Percentiles rank a stretch among this genome's conserved stretches.
Conservation (phyloP, 768 basidiomycete genomes). For the Pulveroboletus sp. region DNA sequence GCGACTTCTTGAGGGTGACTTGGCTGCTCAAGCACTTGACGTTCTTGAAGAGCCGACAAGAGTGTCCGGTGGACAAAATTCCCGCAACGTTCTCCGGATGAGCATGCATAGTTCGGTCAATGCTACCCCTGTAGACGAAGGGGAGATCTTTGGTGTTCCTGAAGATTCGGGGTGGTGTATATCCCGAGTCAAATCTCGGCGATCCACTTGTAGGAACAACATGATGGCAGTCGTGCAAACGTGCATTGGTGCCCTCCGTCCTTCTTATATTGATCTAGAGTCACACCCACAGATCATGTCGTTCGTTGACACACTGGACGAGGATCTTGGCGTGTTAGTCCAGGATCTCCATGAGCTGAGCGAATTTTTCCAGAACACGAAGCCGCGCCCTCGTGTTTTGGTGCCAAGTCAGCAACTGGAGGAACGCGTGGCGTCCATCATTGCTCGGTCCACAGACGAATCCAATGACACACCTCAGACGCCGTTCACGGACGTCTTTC, state of each 20-base stretch:
- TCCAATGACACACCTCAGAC: conserved; percentile 61
- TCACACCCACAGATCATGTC: conserved; percentile 41
- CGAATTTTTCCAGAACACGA: conserved; percentile 59
- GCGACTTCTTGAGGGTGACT: conserved; percentile 81
- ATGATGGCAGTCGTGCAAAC: conserved; percentile 84
- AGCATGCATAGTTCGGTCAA: conserved; percentile 65
- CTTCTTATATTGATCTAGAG: conserved; percentile 70
- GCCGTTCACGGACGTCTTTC: conserved; percentile 76
- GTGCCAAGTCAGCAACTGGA: conserved; percentile 60
- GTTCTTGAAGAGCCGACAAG: conserved; percentile 90
- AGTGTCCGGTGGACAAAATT: conserved; percentile 70
- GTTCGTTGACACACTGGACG: conserved; percentile 39
- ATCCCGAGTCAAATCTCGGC: conserved; percentile 56
- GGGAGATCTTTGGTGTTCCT: conserved; percentile 77
- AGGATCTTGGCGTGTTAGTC: conserved; percentile 73
- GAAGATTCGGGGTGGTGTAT: conserved; percentile 86
- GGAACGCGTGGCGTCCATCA: conserved; percentile 75
- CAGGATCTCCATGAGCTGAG: conserved; percentile 74
- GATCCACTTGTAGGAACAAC: conserved; percentile 66
- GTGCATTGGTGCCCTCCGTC: conserved; percentile 63
- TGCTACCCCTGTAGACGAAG: conserved; percentile 46
- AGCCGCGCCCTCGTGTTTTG: conserved; percentile 31
- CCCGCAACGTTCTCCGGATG: conserved; percentile 87
- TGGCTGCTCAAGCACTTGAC: conserved; percentile 80
- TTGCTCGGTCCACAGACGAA: conserved; percentile 67